Evolutionary conservation across 176 grass and related monocot genomes (phyloP), one percentile per base, ranked within the genome.

Genomic region (Alloteropsis semialata): DNA sequence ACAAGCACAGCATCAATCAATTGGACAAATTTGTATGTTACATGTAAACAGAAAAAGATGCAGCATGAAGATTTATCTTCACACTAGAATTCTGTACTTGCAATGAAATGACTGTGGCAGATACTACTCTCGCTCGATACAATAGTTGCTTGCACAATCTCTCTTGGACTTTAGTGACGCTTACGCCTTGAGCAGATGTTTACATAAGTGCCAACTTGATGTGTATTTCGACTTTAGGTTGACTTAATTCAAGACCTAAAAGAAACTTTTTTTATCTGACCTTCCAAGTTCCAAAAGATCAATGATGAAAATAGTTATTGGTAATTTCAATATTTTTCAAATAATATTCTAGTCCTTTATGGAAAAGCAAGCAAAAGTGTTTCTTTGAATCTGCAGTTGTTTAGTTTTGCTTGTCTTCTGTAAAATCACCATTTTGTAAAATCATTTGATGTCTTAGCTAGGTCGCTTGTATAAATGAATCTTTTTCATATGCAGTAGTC

Each of bases 141-240:
- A 22, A 8, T 5, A 54, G 6, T 19, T 54, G 51, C 6, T 22
- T 19, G 19, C 51, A 22, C 51, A 22, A 22, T 54, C 51, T 54
- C 49, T 53, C 51, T 54, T 54, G 51, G 51, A 54, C 19, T 22
- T 54, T 54, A 19, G 51, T 21, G 51, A 54, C 7, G 51, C 19
- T 54, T 18, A 58, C 24, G 11, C 57, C 57, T 59, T 29, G 24
- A 29, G 29, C 86, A 58, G 44, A 29, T 89, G 71, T 63, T 86
- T 85, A 65, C 89, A 86, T 22, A 86, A 87, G 82, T 59, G 56
- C 24, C 84, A 91, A 68, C 86, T 96, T 43, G 91, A 96, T 84
- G 24, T 28, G 39, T 16, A 13, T 44, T 69, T 67, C 41, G 39
- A 69, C 5, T 69, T 69, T 9, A 46, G 6, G 42, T 49, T 49